These are phyloP conservation scores for Maudiozyma serrabonitensis DNA, from an alignment of 805 yeast species.

Conservation along the genomic window DNA sequence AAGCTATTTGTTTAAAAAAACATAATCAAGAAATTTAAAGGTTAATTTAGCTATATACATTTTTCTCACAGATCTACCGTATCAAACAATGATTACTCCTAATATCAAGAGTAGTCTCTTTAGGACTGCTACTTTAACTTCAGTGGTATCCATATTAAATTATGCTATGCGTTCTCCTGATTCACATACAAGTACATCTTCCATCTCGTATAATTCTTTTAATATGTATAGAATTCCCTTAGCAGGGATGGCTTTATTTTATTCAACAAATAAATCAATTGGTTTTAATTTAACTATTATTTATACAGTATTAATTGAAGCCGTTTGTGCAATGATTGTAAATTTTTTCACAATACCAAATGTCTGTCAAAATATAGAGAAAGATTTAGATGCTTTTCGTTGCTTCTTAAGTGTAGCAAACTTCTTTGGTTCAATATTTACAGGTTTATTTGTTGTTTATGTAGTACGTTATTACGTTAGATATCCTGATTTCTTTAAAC, in stretches of 20 bases:
- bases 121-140: not conserved
- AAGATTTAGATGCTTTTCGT: not conserved
- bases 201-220: not conserved
- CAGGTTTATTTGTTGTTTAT: not conserved
- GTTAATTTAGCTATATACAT: too few species aligned
- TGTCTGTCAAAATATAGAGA: not conserved
- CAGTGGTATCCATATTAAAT: not conserved
- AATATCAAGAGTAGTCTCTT: not conserved
- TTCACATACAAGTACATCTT: not conserved
- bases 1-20: too few species aligned
- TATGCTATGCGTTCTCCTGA: not conserved
- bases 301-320: not conserved
- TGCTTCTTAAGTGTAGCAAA: not conserved
- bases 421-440: not conserved
- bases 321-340: not conserved
- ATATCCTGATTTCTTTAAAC: not conserved
- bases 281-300: not conserved
- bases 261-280: not conserved
- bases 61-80: not conserved
- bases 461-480: not conserved
- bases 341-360: not conserved
- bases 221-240: constrained; percentile 1
- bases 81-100: not conserved
- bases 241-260: constrained; percentile 1
- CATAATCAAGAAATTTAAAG: too few species aligned